A percentile compares a stretch with the other conserved stretches of the same genome.
phyloP scores from a whole-genome alignment of 331 rosid genomes.

The Pyrus hybrid region DNA sequence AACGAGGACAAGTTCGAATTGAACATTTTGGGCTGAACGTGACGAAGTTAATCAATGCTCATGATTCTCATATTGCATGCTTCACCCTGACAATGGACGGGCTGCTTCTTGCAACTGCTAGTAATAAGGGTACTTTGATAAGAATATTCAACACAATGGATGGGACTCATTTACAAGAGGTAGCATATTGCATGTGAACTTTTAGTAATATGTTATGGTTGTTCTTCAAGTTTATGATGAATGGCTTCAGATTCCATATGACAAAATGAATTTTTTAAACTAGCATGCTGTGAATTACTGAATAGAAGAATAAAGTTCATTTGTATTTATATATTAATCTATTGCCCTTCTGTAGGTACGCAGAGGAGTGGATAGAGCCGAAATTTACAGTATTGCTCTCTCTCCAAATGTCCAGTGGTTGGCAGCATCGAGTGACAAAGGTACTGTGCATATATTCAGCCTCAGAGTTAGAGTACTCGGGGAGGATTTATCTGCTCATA shows the following conservation, averaged over 20 bases:
- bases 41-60: slow-evolving; percentile 68
- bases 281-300: background rate
- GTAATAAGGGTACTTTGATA: slow-evolving; percentile 81
- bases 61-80: slow-evolving; percentile 81
- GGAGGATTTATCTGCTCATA: slow-evolving; percentile 36
- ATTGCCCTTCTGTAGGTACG: slow-evolving; percentile 50
- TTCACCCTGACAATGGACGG: slow-evolving; percentile 80
- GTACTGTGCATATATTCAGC: slow-evolving; percentile 85
- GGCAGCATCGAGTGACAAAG: too few relatives aligned
- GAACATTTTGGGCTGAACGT: slow-evolving; percentile 84
- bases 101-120: slow-evolving; percentile 94
- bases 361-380: slow-evolving; percentile 89
- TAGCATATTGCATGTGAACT: slow-evolving; percentile 23
- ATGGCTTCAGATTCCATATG: background rate
- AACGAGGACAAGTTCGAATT: slow-evolving; percentile 68
- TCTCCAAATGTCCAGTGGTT: slow-evolving; percentile 89
- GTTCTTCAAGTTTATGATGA: slow-evolving; percentile 9
- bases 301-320: slow-evolving; percentile 3
- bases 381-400: slow-evolving; percentile 69
- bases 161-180: slow-evolving; percentile 85
- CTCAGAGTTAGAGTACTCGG: slow-evolving; percentile 77
- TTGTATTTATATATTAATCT: background rate
- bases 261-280: background rate
- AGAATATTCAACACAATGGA: slow-evolving; percentile 95
- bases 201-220: slow-evolving; percentile 1